phyloP scores from a whole-genome alignment of 208 protist genomes.

The Acanthamoeba lenticulata region DNA sequence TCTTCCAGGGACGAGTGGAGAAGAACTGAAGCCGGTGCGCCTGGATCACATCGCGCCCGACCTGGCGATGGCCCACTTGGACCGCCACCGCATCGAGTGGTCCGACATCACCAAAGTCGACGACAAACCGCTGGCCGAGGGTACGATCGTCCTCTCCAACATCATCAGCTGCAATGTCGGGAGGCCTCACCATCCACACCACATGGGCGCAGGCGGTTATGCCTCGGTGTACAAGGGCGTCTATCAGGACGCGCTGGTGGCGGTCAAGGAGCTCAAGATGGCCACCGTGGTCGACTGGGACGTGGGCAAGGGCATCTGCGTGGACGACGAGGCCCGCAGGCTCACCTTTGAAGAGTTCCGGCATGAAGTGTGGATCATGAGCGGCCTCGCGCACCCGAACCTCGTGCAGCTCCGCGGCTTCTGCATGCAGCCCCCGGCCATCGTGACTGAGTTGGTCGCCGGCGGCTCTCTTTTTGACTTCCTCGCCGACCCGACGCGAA shows the following conservation, averaged over 20 bases:
- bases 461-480: constrained; percentile 37
- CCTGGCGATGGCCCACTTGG: constrained; percentile 41
- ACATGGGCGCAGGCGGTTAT: not conserved
- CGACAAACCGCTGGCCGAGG: not conserved
- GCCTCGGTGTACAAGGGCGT: not conserved
- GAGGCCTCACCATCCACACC: too few relatives aligned
- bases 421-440: constrained; percentile 5
- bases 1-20: not conserved
- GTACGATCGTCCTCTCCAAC: not conserved
- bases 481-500: not conserved
- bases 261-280: constrained; percentile 17
- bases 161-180: too few relatives aligned
- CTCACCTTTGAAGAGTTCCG: constrained; percentile 41
- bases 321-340: not conserved
- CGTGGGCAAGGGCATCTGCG: not conserved
- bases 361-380: constrained; percentile 58
- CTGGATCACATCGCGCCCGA: constrained; percentile 43
- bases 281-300: not conserved
- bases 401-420: not conserved
- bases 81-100: not conserved
- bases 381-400: constrained; percentile 38
- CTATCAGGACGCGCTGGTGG: not conserved
- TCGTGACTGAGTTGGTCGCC: constrained; percentile 20
- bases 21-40: not conserved
- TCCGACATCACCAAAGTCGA: not conserved